A percentile compares a stretch with the other conserved stretches of the same genome.
Conservation (phyloP, 202 grass and related monocot genomes). For the Carex sylvatica region DNA sequence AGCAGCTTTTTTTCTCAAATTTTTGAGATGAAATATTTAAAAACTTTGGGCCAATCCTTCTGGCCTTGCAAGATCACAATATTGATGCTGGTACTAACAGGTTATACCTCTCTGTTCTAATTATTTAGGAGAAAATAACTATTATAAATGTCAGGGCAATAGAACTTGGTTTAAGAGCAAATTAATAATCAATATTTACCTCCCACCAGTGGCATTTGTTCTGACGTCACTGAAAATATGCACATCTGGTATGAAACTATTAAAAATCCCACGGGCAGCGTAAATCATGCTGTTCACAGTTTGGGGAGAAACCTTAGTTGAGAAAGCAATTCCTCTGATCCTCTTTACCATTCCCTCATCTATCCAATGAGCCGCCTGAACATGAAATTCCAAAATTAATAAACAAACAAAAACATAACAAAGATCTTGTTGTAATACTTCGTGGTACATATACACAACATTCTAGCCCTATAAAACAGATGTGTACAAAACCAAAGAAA, state of each 20-base stretch:
- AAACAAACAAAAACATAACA: not conserved
- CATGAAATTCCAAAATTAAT: not conserved
- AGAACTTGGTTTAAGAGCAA: not conserved
- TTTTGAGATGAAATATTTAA: not conserved
- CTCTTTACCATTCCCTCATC: conserved; percentile 97
- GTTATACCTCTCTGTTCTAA: not conserved
- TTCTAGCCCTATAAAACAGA: not conserved
- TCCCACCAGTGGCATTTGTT: conserved; percentile 54
- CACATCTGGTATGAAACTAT: conserved; percentile 85
- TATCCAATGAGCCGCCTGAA: conserved; percentile 66
- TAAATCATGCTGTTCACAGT: conserved; percentile 67
- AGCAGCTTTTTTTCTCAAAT: not conserved
- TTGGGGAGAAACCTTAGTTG: conserved; percentile 69
- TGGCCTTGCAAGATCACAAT: not conserved
- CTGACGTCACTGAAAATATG: conserved; percentile 85
- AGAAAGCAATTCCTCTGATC: conserved; percentile 87
- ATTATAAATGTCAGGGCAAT: not conserved
- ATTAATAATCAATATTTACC: conserved; percentile 40
- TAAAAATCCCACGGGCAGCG: conserved; percentile 82
- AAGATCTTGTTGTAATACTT: not conserved
- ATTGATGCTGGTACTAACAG: not conserved
- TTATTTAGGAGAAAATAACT: not conserved
- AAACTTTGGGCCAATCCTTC: not conserved
- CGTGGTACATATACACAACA: not conserved
- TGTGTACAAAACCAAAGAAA: not conserved